Evolutionary conservation across 768 basidiomycete species (phyloP), one percentile per base, ranked within the genome.

Genomic region (Rhodotorula kratochvilovae): DNA sequence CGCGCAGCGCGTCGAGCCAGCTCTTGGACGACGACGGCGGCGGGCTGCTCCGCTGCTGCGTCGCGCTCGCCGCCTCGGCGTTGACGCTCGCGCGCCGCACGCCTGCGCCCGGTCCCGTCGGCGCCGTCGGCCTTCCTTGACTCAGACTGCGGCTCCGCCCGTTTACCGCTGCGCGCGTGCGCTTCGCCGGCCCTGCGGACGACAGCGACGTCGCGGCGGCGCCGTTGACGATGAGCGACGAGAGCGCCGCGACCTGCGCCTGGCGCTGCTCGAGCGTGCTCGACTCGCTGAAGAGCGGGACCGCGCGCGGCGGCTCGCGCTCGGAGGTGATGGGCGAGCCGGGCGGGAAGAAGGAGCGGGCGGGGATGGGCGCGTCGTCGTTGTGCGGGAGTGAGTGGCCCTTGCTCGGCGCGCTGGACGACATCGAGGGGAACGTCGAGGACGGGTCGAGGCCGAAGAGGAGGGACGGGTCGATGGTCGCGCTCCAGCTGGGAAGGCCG

Each of bases 1-100:
- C 66, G 42, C 51, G 59, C 46, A 67, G 53, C 29, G 59, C 59
- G 31, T 67, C 66, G 39, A 67, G 58, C 66, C 66, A 67, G 43
- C 59, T 61, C 33, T 33, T 61, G 2, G 51, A 29, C 27, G 51
- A 27, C 51, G 51, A 29, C 12, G 5, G 51, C n/a, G 13, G 27
- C 51, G 51, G 51, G 15, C n/a, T 53, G 27, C 27, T n/a, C 27
- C 29, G n/a, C 51, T n/a, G n/a, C n/a, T 27, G 13, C 29, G 51
- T 13, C 51, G 51, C n/a, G 31, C 29, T 54, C 50, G 29, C 13
- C 33, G n/a, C n/a, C 33, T 46, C 33, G 51, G 29, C 57, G 58
- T 35, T 29, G 31, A 23, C 33, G 33, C 54, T 55, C 54, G 33
- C 33, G 19, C 54, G 54, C 1, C 54, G 54, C 12, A 29, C 53